A percentile compares a stretch with the other conserved stretches of the same genome.
Evolutionary conservation across 2,329 filamentous ascomycete genomes (phyloP).

Genomic region (Torrubiella hemipterigena): DNA sequence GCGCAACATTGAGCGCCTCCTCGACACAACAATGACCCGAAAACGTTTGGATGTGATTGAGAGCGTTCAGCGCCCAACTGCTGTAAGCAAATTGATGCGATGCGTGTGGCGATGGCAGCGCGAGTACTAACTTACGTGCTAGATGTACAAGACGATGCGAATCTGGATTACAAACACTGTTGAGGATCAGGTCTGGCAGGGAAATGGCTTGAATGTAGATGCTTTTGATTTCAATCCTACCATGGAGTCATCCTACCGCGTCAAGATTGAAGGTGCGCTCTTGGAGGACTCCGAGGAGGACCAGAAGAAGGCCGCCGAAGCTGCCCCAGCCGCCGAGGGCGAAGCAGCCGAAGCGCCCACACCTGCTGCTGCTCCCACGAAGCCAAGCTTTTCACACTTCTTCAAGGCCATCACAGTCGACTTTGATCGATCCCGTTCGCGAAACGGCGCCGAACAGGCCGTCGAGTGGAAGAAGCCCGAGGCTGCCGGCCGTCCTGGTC

Average conservation of each 20-base stretch:
- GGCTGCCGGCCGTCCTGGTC: constrained; percentile 34
- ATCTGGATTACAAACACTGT: constrained; percentile 94
- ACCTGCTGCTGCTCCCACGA: constrained; percentile 22
- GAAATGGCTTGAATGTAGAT: constrained; percentile 53
- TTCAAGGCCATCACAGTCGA: constrained; percentile 71
- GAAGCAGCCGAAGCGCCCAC: constrained; percentile 9
- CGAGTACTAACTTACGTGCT: too few relatives aligned
- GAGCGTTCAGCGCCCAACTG: constrained; percentile 60
- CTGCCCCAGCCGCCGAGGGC: constrained; percentile 23
- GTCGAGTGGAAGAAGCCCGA: constrained; percentile 84
- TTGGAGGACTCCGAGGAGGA: constrained; percentile 56
- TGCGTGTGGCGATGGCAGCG: too few relatives aligned
- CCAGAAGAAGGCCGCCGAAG: constrained; percentile 12
- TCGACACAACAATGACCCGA: constrained; percentile 88
- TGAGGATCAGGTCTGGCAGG: constrained; percentile 91
- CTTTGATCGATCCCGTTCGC: constrained; percentile 51
- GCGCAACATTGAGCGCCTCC: constrained; percentile 72
- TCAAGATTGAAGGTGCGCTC: constrained; percentile 83
- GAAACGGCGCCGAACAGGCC: constrained; percentile 39
- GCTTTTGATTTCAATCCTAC: constrained; percentile 73
- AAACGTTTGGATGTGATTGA: constrained; percentile 89
- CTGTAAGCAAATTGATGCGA: constrained; percentile 43
- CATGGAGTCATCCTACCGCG: constrained; percentile 67
- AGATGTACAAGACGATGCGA: constrained; percentile 75
- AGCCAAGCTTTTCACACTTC: constrained; percentile 58